phyloP scores from a whole-genome alignment of 345 rosid genomes.

The Salix brachista region DNA sequence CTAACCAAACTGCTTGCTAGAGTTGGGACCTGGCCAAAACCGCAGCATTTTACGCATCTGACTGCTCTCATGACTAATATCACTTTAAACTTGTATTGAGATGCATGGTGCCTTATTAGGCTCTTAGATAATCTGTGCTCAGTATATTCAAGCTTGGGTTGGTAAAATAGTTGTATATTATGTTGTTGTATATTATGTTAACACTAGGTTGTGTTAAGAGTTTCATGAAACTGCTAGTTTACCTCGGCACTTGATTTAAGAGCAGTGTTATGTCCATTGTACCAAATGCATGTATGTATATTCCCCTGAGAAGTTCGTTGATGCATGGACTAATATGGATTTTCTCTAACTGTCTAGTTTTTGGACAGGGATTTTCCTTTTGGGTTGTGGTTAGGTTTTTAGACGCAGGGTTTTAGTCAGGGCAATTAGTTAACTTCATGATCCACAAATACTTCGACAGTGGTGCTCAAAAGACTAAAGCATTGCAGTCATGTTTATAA shows the following conservation, averaged over 20 bases:
- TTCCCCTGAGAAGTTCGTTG: not conserved
- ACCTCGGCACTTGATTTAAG: not conserved
- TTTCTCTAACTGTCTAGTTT: not conserved
- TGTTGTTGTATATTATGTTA: too few relatives aligned
- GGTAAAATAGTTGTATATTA: too few relatives aligned
- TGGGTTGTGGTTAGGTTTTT: not conserved
- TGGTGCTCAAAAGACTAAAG: not conserved
- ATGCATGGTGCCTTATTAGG: too few relatives aligned
- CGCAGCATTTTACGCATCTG: not conserved
- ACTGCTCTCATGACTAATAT: not conserved
- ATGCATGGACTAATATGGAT: constrained; percentile 7
- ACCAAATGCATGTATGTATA: not conserved
- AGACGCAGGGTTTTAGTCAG: not conserved
- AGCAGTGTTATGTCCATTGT: not conserved
- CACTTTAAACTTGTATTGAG: too few relatives aligned
- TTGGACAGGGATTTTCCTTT: not conserved
- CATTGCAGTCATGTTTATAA: not conserved
- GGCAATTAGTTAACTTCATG: not conserved
- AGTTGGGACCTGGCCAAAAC: not conserved
- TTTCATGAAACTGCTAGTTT: not conserved
- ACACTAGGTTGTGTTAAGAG: too few relatives aligned
- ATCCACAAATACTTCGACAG: not conserved
- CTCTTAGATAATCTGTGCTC: too few relatives aligned
- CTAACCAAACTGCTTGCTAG: not conserved
- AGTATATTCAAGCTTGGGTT: too few relatives aligned